A percentile compares a stretch with the other conserved stretches of the same genome.
phyloP scores from a whole-genome alignment of 352 stramenopile genomes.

The Pythium aquatile region DNA sequence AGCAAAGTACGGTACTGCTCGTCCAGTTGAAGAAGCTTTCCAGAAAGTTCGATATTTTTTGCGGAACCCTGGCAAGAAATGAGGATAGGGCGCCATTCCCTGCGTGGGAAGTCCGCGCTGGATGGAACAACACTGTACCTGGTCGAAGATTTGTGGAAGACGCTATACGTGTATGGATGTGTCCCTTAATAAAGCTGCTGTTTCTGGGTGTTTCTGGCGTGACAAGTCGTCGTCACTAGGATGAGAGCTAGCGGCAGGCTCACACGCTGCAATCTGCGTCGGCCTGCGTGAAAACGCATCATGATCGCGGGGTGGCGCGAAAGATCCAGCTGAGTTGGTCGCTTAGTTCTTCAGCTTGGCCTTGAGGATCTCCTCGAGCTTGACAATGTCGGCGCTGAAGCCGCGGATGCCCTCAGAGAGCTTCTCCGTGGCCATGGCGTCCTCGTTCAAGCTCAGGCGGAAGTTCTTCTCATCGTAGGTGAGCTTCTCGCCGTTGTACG shows the following conservation, averaged over 20 bases:
- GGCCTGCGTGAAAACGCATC: constrained; percentile 5
- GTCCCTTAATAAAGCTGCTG: constrained; percentile 8
- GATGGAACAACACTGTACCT: not conserved
- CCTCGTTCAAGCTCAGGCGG: constrained; percentile 97
- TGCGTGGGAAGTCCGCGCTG: not conserved
- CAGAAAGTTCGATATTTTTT: constrained; percentile 3
- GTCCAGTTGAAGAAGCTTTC: not conserved
- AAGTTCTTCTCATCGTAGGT: constrained; percentile 94
- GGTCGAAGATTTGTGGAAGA: not conserved
- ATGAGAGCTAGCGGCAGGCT: constrained; percentile 3
- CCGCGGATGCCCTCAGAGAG: constrained; percentile 96
- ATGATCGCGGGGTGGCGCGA: not conserved
- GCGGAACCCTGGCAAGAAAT: not conserved
- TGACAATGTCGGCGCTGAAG: constrained; percentile 97
- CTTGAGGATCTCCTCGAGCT: constrained; percentile 98
- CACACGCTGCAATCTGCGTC: not conserved
- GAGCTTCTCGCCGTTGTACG: constrained; percentile 79
- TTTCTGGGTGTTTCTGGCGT: not conserved
- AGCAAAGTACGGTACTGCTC: not conserved
- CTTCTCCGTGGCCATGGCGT: constrained; percentile 97
- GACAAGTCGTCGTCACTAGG: not conserved
- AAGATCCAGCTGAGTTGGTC: constrained; percentile 44
- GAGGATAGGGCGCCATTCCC: not conserved
- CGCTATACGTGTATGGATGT: constrained; percentile 5
- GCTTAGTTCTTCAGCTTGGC: constrained; percentile 88